Conservation (phyloP, 805 yeast genomes). For the Metschnikowia lachancei region DNA sequence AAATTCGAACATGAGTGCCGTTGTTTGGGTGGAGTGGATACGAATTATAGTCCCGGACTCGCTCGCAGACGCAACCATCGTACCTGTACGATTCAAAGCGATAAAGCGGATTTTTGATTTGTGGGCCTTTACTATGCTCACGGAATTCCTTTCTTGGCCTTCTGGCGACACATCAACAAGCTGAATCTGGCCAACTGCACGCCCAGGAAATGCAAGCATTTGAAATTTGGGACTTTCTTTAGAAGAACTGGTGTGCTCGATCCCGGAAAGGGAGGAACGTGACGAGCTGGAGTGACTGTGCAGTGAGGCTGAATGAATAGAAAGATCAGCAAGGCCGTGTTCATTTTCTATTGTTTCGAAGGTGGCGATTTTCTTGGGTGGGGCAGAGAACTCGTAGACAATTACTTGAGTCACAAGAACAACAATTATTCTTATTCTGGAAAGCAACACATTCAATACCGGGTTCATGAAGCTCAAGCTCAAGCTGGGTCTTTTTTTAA, state of each 20-base stretch:
- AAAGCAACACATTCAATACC: slow-evolving; percentile 68
- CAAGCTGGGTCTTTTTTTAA: slow-evolving; percentile 69
- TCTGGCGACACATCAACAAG: slow-evolving; percentile 68
- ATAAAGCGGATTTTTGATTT: slow-evolving; percentile 61
- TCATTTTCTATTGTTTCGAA: slow-evolving; percentile 68
- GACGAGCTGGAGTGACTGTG: slow-evolving; percentile 10
- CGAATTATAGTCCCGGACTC: slow-evolving; percentile 80
- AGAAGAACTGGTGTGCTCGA: slow-evolving; percentile 5
- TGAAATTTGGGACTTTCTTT: slow-evolving; percentile 34
- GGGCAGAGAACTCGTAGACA: slow-evolving; percentile 77
- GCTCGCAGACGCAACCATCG: slow-evolving; percentile 75
- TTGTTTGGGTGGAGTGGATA: slow-evolving; percentile 64
- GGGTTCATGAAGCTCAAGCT: slow-evolving; percentile 74
- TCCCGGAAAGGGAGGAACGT: slow-evolving; percentile 11
- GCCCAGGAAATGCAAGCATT: slow-evolving; percentile 74
- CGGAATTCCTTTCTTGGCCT: slow-evolving; percentile 60
- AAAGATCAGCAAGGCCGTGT: slow-evolving; percentile 60
- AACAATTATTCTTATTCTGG: slow-evolving; percentile 73
- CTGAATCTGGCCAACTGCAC: slow-evolving; percentile 74
- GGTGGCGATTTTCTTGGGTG: slow-evolving; percentile 63
- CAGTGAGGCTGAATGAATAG: slow-evolving; percentile 26
- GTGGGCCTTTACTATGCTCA: slow-evolving; percentile 76
- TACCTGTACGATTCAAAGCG: slow-evolving; percentile 60
- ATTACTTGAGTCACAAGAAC: slow-evolving; percentile 64
- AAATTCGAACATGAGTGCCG: slow-evolving; percentile 75